Base-by-base conservation (phyloP, 352 stramenopile species). In the Pythium aquatile region DNA sequence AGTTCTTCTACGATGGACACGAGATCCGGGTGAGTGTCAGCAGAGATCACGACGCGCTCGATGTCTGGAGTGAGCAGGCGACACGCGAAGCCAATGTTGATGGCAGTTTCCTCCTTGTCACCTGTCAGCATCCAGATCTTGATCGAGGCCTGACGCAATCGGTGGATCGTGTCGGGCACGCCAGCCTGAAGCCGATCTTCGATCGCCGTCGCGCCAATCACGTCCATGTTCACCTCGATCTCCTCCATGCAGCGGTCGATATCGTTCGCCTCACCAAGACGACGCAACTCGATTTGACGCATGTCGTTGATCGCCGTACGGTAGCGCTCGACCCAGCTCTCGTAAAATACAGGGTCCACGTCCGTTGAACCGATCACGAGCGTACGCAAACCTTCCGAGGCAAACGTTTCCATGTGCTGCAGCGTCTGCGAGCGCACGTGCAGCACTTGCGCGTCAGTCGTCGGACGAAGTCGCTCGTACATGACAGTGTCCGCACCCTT, bases 101-200 rank as follows among this genome's bases (percentile, higher is more conserved):
- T 98, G 13, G 94, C 94, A 4, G 94, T 98, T 69, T 98, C 94
- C 64, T 96, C 76, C 72, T 98, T 98, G 70, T 98, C 94, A 7
- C 94, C 94, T 5, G 94, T 98, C 24, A 98, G 84, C 77, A 98
- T 97, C 91, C 93, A 98, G 39, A 98, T 87, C 74, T 97, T 97
- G 58, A 98, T 97, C 10, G 92, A 91, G 7, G 94, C 95, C 49
- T 94, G 77, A 0, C 88, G 83, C n/a, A 98, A 71, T 57, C 94
- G 90, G 62, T 87, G 83, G 64, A 98, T 98, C 9, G 91, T 94
- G 55, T 96, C 89, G 0, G 93, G 92, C 2, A 98, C 95, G 4
- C 91, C 90, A 3, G 85, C 73, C 60, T 98, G 94, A 9, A 98
- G 78, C 28, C 95, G 86, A 63, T 98, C 95, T 67, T 98, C 95